Conservation (phyloP, 2,329 filamentous ascomycete species). For the Fusarium metavorans region DNA sequence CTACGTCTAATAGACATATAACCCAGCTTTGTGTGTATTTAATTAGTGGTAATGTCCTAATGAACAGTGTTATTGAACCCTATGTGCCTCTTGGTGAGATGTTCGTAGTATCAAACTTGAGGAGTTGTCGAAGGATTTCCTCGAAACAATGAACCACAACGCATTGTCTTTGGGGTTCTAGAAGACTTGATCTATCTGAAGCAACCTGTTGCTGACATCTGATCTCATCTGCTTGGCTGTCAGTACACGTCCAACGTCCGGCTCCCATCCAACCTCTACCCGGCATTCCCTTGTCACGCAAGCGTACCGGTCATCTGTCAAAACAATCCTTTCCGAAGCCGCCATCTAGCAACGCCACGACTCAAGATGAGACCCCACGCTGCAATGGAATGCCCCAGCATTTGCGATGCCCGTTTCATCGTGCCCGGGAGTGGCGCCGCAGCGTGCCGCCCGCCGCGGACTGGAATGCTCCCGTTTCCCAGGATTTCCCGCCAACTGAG, state of each 20-base stretch:
- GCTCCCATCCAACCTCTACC: background rate
- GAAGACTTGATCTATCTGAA: background rate
- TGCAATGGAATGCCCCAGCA: slow-evolving; percentile 32
- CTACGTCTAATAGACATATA: slow-evolving; percentile 47
- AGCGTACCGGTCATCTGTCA: background rate
- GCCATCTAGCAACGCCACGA: background rate
- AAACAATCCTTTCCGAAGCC: background rate
- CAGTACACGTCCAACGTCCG: background rate
- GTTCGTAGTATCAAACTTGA: background rate
- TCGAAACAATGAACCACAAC: background rate
- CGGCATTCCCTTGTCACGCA: slow-evolving; percentile 10
- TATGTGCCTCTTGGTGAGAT: background rate
- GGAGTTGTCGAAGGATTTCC: background rate
- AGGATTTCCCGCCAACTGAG: background rate
- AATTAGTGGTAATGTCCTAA: slow-evolving; percentile 30
- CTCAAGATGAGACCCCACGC: background rate
- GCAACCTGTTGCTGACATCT: background rate
- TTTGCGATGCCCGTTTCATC: slow-evolving; percentile 26
- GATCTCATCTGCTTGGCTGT: background rate
- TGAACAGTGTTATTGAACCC: background rate
- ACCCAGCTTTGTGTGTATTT: slow-evolving; percentile 28
- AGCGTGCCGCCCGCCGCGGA: slow-evolving; percentile 2
- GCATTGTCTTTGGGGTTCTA: background rate
- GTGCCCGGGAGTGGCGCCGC: slow-evolving; percentile 34
- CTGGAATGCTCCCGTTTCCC: slow-evolving; percentile 21